Evolutionary conservation across 345 rosid genomes (phyloP), one percentile per base, ranked within the genome.

Genomic region (Acer yangbiense): DNA sequence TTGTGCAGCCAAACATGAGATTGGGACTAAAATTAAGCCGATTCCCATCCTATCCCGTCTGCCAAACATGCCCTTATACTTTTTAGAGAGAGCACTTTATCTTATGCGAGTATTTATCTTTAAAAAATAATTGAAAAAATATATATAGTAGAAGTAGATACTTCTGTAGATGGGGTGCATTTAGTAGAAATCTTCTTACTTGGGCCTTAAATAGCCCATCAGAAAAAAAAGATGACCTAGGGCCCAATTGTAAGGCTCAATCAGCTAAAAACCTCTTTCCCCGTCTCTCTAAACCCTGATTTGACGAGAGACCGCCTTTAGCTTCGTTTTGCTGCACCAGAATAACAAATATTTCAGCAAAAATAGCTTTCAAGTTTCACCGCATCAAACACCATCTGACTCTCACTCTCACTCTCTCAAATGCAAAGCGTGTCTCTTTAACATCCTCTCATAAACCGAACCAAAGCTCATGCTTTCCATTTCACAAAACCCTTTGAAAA

Each of bases 381-480:
- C 20, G 57, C 80, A 78, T 41, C n/a, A 54, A 54, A 46, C 58
- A 16, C 58, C 7, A 1, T 16, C 58, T 54, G 8, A 4, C 83
- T 82, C 58, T 54, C n/a, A 4, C 83, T 82, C 71, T 67, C 71
- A 25, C 8, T 9, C 65, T 25, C 72, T 76, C 69, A 16, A 20
- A 39, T 48, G 65, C 50, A 23, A 76, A 75, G 79, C 83, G 88
- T 85, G 90, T 86, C 84, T 85, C 78, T 76, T 77, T 71, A 62
- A 16, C 76, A 29, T 64, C 82, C 81, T 76, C 85, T 75, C 5
- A 11, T n/a, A 27, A 50, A 7, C 12, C 35, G 1, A 39, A 43
- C 46, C 9, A 25, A 23, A 21, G 0, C 39, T 13, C 50, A 65
- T 54, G 78, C 54, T 63, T 75, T 65, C 52, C 14, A 35, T 75